Conservation (phyloP, 495 filamentous ascomycete species). For the Talaromyces wortmannii region DNA sequence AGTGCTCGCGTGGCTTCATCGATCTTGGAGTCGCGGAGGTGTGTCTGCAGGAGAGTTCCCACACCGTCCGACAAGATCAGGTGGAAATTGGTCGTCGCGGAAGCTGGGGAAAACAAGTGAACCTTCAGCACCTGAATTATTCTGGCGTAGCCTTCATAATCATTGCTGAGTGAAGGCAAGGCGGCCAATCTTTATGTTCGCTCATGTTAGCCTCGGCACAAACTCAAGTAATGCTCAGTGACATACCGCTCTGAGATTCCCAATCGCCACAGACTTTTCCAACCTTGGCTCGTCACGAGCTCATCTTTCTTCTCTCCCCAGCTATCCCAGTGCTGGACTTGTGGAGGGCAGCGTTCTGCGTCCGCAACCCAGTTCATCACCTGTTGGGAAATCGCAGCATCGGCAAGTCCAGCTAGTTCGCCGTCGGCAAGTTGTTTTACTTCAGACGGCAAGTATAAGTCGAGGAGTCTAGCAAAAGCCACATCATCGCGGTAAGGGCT, state of each 20-base stretch:
- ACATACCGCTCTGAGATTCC: conserved; percentile 12
- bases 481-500: too few relatives aligned
- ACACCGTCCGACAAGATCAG: conserved; percentile 40
- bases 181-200: conserved; percentile 12
- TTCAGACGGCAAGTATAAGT: too few relatives aligned
- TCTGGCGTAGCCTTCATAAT: conserved; percentile 36
- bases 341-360: conserved; percentile 51
- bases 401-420: too few relatives aligned
- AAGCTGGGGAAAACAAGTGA: conserved; percentile 52
- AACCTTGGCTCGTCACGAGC: conserved; percentile 11
- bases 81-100: conserved; percentile 34
- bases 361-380: conserved; percentile 28
- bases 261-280: conserved; percentile 5
- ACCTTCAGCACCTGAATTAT: conserved; percentile 50
- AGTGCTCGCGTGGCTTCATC: conserved; percentile 18
- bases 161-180: conserved; percentile 5
- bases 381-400: too few relatives aligned
- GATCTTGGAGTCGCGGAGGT: conserved; percentile 27
- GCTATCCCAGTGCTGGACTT: conserved; percentile 29
- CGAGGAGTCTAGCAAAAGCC: too few relatives aligned
- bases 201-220: conserved; percentile 26
- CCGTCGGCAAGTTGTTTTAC: too few relatives aligned
- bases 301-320: conserved; percentile 11
- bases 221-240: conserved; percentile 4
- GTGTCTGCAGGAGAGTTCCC: conserved; percentile 41